Evolutionary conservation across 2,329 filamentous ascomycete genomes (phyloP), one percentile per base, ranked within the genome.

Genomic region (Aspergillus ustus): DNA sequence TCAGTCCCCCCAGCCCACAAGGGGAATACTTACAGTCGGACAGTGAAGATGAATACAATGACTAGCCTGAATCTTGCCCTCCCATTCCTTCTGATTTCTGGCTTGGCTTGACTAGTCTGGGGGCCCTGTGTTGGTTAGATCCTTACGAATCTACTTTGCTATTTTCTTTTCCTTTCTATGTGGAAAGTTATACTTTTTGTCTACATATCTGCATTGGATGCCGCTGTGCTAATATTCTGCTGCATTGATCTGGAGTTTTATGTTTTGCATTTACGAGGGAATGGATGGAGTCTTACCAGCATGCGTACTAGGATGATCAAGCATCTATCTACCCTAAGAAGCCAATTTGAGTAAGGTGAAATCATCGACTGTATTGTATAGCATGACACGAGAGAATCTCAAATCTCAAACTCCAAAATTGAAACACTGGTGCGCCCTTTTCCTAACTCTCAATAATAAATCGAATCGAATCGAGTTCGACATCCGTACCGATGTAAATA

Each of bases 371-470:
- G 8, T 9, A 25, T 17, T 57, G 25, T 49, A 51, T 51, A 50
- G 54, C 51, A 52, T 57, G 52, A 48, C 34, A 52, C 22, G 17
- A 48, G 17, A 22, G 34, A 44, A 55, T 22, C 15, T 11, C 34
- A 22, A 44, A 31, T 44, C 34, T 51, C 11, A 51, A 51, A 57
- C 55, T 57, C 55, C 55, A 57, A 57, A 45, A 57, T 2, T 5
- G 2, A 20, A 34, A 51, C 49, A 20, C 2, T 44, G 51, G 29
- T 44, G 55, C 55, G 55, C 55, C 55, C 48, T 57, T 57, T 57
- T 57, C 55, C 48, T 52, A 52, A 44, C 34, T 45, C 37, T 57
- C 55, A 40, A 40, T 40, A 51, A 48, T 55, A 29, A 54, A 54
- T 54, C 29, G 52, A 55, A 44, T 40, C 8, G 52, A 34, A 55